These are phyloP conservation scores for Fusarium burgessii DNA, from an alignment of 2,329 filamentous ascomycete genomes.

Conservation along the genomic window DNA sequence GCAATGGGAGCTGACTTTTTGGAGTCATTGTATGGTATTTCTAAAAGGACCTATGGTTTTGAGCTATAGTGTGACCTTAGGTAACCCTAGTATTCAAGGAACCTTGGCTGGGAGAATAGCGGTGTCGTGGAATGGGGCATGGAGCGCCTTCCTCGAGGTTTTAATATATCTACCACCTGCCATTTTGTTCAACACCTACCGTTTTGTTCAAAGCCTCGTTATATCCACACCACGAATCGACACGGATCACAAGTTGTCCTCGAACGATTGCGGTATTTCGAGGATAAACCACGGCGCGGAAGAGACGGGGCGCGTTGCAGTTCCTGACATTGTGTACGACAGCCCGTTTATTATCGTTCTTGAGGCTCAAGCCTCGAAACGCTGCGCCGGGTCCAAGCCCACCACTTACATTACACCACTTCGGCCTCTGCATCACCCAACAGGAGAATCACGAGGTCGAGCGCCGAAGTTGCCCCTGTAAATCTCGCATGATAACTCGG, in stretches of 20 bases:
- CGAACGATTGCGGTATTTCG: slow-evolving; percentile 26
- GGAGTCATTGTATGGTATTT: too few relatives aligned
- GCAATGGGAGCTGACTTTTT: too few relatives aligned
- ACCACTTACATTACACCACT: slow-evolving; percentile 37
- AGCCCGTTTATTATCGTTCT: background rate
- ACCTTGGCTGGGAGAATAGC: slow-evolving; percentile 6
- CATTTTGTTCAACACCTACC: slow-evolving; percentile 8
- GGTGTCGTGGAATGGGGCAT: slow-evolving; percentile 28
- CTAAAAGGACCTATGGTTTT: background rate
- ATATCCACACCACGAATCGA: background rate
- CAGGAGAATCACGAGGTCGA: slow-evolving; percentile 18
- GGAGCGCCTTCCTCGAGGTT: slow-evolving; percentile 4
- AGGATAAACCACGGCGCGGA: slow-evolving; percentile 4
- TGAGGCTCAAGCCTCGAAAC: slow-evolving; percentile 34
- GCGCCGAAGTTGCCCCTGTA: slow-evolving; percentile 13
- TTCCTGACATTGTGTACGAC: slow-evolving; percentile 10
- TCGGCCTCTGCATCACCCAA: slow-evolving; percentile 11
- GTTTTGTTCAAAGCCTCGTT: background rate
- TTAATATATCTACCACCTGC: slow-evolving; percentile 10
- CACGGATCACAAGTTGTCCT: slow-evolving; percentile 7
- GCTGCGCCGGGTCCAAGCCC: slow-evolving; percentile 9
- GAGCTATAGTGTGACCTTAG: background rate
- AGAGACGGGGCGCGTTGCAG: background rate
- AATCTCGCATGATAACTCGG: slow-evolving; percentile 20
- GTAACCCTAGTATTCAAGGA: background rate